Evolutionary conservation across 768 basidiomycete genomes (phyloP).

Genomic region (Agrocybe chaxingu): DNA sequence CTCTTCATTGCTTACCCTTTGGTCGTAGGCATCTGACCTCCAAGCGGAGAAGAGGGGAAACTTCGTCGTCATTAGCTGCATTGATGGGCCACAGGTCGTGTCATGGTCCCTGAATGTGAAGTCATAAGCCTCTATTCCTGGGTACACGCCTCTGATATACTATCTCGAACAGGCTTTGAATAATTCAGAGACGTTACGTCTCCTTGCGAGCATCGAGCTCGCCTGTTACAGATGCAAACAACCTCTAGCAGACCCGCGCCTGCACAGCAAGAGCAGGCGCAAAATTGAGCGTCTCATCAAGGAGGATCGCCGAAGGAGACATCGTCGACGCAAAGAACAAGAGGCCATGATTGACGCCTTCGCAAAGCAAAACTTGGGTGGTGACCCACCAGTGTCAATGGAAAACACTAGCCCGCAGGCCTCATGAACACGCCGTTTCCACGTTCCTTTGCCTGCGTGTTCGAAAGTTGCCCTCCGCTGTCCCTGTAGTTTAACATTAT

Average conservation of each 20-base stretch:
- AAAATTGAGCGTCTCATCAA: slow-evolving; percentile 80
- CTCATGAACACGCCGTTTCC: slow-evolving; percentile 13
- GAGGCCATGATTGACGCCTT: slow-evolving; percentile 82
- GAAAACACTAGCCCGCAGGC: slow-evolving; percentile 11
- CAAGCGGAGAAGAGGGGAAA: slow-evolving; percentile 88
- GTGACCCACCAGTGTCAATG: slow-evolving; percentile 18
- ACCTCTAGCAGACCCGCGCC: slow-evolving; percentile 63
- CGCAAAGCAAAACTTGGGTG: slow-evolving; percentile 48
- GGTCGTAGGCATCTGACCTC: slow-evolving; percentile 55
- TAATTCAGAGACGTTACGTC: slow-evolving; percentile 76
- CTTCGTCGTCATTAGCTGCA: slow-evolving; percentile 80
- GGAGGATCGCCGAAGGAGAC: slow-evolving; percentile 77
- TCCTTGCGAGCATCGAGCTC: slow-evolving; percentile 81
- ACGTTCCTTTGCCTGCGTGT: slow-evolving; percentile 6
- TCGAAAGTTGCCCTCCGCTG: slow-evolving; percentile 8
- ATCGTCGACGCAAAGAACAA: slow-evolving; percentile 80
- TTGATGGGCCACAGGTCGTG: slow-evolving; percentile 69
- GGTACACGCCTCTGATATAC: neutral
- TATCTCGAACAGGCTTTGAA: slow-evolving; percentile 59
- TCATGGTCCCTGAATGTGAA: slow-evolving; percentile 85
- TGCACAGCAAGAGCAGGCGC: slow-evolving; percentile 61
- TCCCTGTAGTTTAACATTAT: slow-evolving; percentile 20
- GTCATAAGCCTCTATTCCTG: slow-evolving; percentile 8
- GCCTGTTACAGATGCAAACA: slow-evolving; percentile 78
- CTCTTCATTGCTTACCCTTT: neutral